phyloP scores from a whole-genome alignment of 805 yeast species.

The Candida gorgasii region DNA sequence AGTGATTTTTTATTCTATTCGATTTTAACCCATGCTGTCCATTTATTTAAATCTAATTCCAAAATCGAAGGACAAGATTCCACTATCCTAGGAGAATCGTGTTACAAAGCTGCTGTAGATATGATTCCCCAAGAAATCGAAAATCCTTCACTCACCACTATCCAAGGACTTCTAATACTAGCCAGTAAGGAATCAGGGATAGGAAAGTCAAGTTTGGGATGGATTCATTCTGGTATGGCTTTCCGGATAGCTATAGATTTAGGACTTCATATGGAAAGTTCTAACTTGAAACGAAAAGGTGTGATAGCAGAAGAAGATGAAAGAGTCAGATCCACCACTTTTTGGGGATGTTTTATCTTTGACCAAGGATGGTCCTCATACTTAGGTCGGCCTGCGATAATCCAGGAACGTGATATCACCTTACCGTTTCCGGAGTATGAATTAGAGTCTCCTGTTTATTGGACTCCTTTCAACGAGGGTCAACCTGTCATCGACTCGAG shows the following conservation, averaged over 20 bases:
- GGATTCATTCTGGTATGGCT: slow-evolving; percentile 16
- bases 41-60: slow-evolving; percentile 1
- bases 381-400: slow-evolving; percentile 12
- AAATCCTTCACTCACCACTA: slow-evolving; percentile 11
- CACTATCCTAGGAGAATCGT: slow-evolving; percentile 4
- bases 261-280: slow-evolving; percentile 14
- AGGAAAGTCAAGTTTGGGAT: slow-evolving; percentile 12
- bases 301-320: slow-evolving; percentile 13
- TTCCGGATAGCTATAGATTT: slow-evolving; percentile 15
- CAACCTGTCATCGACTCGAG: background rate
- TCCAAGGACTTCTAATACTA: slow-evolving; percentile 13
- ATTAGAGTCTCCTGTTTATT: slow-evolving; percentile 4
- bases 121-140: slow-evolving; percentile 14
- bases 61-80: background rate
- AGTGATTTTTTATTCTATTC: slow-evolving; percentile 14
- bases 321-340: slow-evolving; percentile 10
- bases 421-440: slow-evolving; percentile 6
- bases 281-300: slow-evolving; percentile 6
- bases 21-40: slow-evolving; percentile 13
- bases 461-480: slow-evolving; percentile 7
- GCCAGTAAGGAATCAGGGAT: slow-evolving; percentile 16
- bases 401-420: slow-evolving; percentile 8
- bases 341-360: slow-evolving; percentile 16
- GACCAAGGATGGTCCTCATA: slow-evolving; percentile 16
- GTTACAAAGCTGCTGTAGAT: slow-evolving; percentile 9